Base-by-base conservation (phyloP, 495 filamentous ascomycete species). In the Hypoxylon trugodes region DNA sequence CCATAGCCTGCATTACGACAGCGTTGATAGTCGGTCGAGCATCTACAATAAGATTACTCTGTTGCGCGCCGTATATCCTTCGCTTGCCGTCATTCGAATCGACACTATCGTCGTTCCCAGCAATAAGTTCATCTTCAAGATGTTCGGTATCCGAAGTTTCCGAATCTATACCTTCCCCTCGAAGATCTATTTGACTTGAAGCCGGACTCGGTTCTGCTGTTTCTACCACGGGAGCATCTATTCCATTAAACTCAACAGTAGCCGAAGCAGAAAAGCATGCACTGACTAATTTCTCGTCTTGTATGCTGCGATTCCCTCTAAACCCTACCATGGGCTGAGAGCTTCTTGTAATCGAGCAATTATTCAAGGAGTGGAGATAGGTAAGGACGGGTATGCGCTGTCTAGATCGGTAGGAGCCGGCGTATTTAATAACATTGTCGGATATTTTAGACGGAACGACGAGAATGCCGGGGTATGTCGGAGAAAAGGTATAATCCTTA, bases 1-100 rank as follows among this genome's bases (percentile, higher is more conserved):
- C 95, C 63, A 95, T 88, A 6, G 91, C 91, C 75, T 97, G 93
- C 91, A 97, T 99, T 9, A 93, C 94, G 54, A 90, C 86, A 1
- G 96, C 96, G 76, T 99, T 99, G 58, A 99, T 89, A 0, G 90
- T 95, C 5, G 95, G 95, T 12, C 95, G 87, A 13, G 95, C 95
- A 82, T 99, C 95, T 35, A 99, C 94, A 48, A 99, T 99, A 26
- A 98, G 75, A 69, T 99, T 99, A 59, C 88, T 84, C 73, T 96
- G 92, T 69, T 97, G 94, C 16, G 95, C 95, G 13, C 95, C 95
- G 68, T 97, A 98, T 19, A 98, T 79, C 35, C 83, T 76, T n/a
- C 72, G 76, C 77, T 76, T 83, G 13, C 73, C 75, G 1, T 69
- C 76, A 54, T 79, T 80, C 42, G 78, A 66, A 58, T 81, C 79